A percentile compares a stretch with the other conserved stretches of the same genome.
phyloP scores from a whole-genome alignment of 129 eudicot species.

The Tagetes patula region DNA sequence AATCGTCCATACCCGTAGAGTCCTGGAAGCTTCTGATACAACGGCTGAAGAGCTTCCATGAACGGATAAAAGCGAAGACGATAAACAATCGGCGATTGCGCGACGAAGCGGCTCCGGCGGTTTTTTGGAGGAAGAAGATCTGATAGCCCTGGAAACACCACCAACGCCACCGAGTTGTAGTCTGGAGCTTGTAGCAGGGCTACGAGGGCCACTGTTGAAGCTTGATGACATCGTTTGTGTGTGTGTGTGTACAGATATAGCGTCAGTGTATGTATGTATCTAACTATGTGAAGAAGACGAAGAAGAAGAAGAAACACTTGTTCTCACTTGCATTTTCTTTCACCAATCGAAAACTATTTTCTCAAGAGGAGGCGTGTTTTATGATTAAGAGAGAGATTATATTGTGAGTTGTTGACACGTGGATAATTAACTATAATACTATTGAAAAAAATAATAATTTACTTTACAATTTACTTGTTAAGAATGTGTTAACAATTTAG shows the following conservation, averaged over 20 bases:
- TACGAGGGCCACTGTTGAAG: slow-evolving; percentile 68
- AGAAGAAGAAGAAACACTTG: slow-evolving; percentile 9
- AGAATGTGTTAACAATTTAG: too few species aligned
- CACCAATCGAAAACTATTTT: slow-evolving; percentile 34
- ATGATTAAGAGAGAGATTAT: slow-evolving; percentile 28
- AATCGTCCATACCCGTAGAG: slow-evolving; percentile 61
- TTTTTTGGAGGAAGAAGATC: slow-evolving; percentile 86
- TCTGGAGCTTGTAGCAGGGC: slow-evolving; percentile 63
- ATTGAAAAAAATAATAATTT: background rate
- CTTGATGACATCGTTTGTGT: slow-evolving; percentile 49
- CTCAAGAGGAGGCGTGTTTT: slow-evolving; percentile 21
- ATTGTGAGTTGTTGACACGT: slow-evolving; percentile 20
- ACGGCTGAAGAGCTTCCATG: slow-evolving; percentile 48
- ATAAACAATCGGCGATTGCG: slow-evolving; percentile 88
- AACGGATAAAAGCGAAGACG: slow-evolving; percentile 59
- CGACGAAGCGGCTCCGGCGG: slow-evolving; percentile 99
- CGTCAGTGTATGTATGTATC: slow-evolving; percentile 14
- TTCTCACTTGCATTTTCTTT: slow-evolving; percentile 38
- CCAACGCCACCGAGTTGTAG: slow-evolving; percentile 57
- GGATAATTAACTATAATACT: slow-evolving; percentile 10
- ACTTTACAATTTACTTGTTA: background rate
- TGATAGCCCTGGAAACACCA: slow-evolving; percentile 54
- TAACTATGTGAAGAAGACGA: slow-evolving; percentile 19
- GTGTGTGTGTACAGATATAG: slow-evolving; percentile 17
- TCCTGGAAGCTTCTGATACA: slow-evolving; percentile 83